Evolutionary conservation across 371 early-diverging fungal species (phyloP).

Genomic region (Basidiobolus meristosporus): DNA sequence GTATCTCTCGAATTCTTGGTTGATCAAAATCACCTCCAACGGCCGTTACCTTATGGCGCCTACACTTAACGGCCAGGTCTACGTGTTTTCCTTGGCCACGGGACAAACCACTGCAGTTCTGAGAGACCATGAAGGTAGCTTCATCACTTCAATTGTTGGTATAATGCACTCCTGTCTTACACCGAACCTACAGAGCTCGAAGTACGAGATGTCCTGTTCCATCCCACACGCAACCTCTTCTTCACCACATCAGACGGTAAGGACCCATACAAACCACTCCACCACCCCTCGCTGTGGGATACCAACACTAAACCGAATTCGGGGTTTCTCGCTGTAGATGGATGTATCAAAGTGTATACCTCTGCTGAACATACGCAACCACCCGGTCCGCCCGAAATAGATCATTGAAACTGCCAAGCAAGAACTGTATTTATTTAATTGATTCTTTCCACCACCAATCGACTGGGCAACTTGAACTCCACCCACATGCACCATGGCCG

Average conservation of each 20-base stretch:
- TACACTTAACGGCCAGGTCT: constrained; percentile 69
- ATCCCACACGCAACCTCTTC: constrained; percentile 53
- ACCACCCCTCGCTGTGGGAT: too few relatives aligned
- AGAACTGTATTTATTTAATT: too few relatives aligned
- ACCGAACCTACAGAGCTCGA: constrained; percentile 73
- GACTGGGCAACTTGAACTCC: too few relatives aligned
- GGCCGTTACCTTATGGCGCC: constrained; percentile 74
- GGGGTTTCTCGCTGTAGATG: too few relatives aligned
- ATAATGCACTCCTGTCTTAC: neutral
- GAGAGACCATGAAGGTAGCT: constrained; percentile 54
- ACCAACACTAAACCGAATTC: too few relatives aligned
- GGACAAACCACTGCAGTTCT: constrained; percentile 55
- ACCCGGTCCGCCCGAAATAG: too few relatives aligned
- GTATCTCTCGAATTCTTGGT: constrained; percentile 80
- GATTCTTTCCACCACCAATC: too few relatives aligned
- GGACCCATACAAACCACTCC: neutral
- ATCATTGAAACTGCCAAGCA: too few relatives aligned
- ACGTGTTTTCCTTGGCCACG: constrained; percentile 50
- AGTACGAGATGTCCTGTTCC: constrained; percentile 80
- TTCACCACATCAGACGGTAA: constrained; percentile 74
- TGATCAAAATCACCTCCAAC: constrained; percentile 66
- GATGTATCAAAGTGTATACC: too few relatives aligned
- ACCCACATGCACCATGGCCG: too few relatives aligned
- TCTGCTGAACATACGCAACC: too few relatives aligned
- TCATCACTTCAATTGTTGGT: neutral